phyloP scores from a whole-genome alignment of 2,329 filamentous ascomycete species.

The Chrysoporthe deuterocubensis region DNA sequence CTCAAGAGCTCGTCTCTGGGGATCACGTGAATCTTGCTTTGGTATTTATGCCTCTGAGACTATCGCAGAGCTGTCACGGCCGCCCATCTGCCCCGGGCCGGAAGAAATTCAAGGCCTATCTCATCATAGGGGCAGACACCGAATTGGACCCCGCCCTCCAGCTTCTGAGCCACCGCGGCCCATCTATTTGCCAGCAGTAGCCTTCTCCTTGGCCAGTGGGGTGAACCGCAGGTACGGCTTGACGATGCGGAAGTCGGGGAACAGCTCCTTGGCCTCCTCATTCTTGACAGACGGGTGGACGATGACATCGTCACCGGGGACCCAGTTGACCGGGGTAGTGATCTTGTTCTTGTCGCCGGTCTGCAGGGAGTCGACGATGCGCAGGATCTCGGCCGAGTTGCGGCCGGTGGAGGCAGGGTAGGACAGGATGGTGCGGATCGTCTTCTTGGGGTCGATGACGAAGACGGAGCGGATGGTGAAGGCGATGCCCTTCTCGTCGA shows the following conservation, averaged over 20 bases:
- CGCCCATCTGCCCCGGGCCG: too few relatives aligned
- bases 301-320: constrained; percentile 87
- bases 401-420: constrained; percentile 91
- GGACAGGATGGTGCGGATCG: constrained; percentile 87
- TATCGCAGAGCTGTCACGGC: neutral
- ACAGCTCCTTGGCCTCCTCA: constrained; percentile 84
- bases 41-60: neutral
- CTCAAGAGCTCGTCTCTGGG: neutral
- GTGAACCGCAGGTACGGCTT: constrained; percentile 79
- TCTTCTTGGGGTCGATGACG: constrained; percentile 92
- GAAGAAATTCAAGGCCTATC: too few relatives aligned
- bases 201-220: constrained; percentile 61
- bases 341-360: constrained; percentile 86
- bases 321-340: constrained; percentile 90
- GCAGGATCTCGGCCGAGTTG: constrained; percentile 79
- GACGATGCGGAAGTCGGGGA: constrained; percentile 73
- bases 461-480: constrained; percentile 96
- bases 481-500: constrained; percentile 80
- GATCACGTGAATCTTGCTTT: neutral
- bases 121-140: too few relatives aligned
- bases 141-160: neutral
- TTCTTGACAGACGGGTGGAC: constrained; percentile 83
- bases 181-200: constrained; percentile 38
- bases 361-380: constrained; percentile 79
- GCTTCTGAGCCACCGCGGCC: neutral